These are phyloP conservation scores for Tetrastigma voinierianum DNA, from an alignment of 164 flowering plant species.

Conservation along the genomic window DNA sequence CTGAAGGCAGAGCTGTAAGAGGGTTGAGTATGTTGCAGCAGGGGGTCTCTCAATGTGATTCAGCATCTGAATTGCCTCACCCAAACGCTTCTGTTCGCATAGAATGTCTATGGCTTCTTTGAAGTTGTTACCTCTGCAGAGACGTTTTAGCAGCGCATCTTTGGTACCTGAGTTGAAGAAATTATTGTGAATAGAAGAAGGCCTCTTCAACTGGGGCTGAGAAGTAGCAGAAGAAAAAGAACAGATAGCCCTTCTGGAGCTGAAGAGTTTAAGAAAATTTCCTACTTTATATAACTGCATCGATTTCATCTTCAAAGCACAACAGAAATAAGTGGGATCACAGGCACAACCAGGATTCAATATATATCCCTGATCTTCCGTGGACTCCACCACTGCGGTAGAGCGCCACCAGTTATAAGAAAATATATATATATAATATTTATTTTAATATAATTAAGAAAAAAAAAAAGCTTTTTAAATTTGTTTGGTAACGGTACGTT, in stretches of 20 bases:
- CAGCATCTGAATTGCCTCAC: constrained; percentile 25
- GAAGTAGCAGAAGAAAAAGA: not conserved
- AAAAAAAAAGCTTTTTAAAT: too few species aligned
- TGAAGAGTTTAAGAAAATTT: not conserved
- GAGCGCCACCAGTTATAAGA: too few species aligned
- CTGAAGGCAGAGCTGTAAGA: constrained; percentile 22
- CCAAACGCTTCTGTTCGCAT: constrained; percentile 23
- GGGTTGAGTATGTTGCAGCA: constrained; percentile 18
- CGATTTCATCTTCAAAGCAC: not conserved
- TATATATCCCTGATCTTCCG: too few species aligned
- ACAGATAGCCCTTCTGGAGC: not conserved
- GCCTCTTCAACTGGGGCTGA: not conserved
- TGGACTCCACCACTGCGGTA: too few species aligned
- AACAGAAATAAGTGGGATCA: too few species aligned
- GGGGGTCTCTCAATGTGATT: constrained; percentile 9
- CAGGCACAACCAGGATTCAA: too few species aligned
- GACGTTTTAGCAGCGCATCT: constrained; percentile 3
- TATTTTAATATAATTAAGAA: too few species aligned
- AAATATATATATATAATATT: too few species aligned
- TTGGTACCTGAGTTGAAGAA: constrained; percentile 20
- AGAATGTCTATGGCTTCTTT: constrained; percentile 25
- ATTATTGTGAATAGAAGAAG: constrained; percentile 8
- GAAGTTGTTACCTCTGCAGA: constrained; percentile 19
- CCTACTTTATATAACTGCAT: too few species aligned
- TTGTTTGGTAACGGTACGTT: too few species aligned